Percentiles rank a stretch among this genome's conserved stretches.
These are phyloP conservation scores for Massarina eburnea DNA, from an alignment of 2,329 filamentous ascomycete species.

Conservation along the genomic window DNA sequence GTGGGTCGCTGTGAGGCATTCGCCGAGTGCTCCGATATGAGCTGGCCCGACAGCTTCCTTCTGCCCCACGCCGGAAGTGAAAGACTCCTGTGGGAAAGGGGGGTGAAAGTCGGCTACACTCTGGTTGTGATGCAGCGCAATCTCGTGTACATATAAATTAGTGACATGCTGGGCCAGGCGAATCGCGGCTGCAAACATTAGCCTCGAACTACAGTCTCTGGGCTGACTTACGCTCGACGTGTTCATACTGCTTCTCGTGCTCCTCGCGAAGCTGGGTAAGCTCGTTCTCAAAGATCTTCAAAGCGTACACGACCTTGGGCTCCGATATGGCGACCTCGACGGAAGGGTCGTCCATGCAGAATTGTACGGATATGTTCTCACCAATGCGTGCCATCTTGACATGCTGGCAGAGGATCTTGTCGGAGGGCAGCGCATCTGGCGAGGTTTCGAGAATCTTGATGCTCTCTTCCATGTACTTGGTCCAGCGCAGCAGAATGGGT, in stretches of 20 bases:
- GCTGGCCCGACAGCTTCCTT: conserved; percentile 49
- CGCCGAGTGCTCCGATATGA: conserved; percentile 50
- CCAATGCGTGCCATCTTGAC: conserved; percentile 60
- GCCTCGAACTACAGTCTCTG: too few relatives aligned
- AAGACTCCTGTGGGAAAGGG: conserved; percentile 46
- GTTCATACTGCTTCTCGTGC: conserved; percentile 41
- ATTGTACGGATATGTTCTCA: conserved; percentile 59
- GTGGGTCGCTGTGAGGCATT: conserved; percentile 50
- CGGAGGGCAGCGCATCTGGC: conserved; percentile 58
- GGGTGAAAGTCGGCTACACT: conserved; percentile 47
- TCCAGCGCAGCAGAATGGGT: conserved; percentile 62
- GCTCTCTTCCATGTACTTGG: conserved; percentile 65
- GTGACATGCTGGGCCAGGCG: conserved; percentile 51
- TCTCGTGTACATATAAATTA: conserved; percentile 54
- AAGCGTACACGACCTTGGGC: conserved; percentile 55
- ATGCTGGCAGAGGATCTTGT: conserved; percentile 59
- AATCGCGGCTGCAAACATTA: conserved; percentile 35
- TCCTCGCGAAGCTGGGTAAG: conserved; percentile 41
- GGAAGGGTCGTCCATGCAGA: conserved; percentile 58
- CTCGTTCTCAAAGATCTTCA: conserved; percentile 58
- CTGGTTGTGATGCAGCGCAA: conserved; percentile 52
- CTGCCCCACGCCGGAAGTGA: conserved; percentile 40
- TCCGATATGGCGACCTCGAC: conserved; percentile 57
- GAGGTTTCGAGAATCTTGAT: conserved; percentile 59
- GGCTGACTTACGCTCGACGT: conserved; percentile 34